Conservation (phyloP, 176 grass and related monocot genomes). For the Chrysopogon serrulatus region DNA sequence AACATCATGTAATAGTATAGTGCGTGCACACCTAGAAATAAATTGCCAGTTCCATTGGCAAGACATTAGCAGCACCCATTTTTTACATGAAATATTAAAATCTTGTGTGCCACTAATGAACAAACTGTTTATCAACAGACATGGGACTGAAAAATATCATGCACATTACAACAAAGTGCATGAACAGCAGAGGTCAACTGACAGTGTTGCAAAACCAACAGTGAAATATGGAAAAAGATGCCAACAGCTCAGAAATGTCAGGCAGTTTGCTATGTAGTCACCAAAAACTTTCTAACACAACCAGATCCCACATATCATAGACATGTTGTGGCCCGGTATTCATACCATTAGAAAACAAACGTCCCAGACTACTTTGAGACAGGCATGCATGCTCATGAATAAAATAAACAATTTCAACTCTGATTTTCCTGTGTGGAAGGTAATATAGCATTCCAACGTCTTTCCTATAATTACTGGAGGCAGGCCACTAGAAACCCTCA, state of each 20-base stretch:
- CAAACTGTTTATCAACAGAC: not conserved
- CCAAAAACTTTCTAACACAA: not conserved
- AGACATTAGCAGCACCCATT: not conserved
- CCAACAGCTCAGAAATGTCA: not conserved
- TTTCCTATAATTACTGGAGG: not conserved
- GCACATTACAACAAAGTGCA: not conserved
- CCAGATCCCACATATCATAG: not conserved
- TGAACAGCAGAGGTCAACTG: not conserved
- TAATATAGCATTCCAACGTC: not conserved
- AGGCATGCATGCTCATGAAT: not conserved
- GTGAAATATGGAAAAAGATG: not conserved
- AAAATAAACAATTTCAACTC: not conserved
- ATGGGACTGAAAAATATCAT: not conserved
- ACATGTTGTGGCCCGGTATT: not conserved
- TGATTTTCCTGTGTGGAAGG: not conserved
- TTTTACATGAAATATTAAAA: not conserved
- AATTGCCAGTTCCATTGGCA: not conserved
- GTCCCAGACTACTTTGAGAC: not conserved
- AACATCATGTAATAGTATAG: not conserved
- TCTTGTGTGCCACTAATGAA: not conserved
- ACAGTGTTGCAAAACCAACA: not conserved
- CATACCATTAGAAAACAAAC: not conserved
- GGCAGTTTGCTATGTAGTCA: not conserved
- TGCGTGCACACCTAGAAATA: not conserved
- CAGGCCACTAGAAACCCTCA: not conserved